These are phyloP conservation scores for Pseudomassariella vexata DNA, from an alignment of 2,329 filamentous ascomycete genomes.

Conservation along the genomic window DNA sequence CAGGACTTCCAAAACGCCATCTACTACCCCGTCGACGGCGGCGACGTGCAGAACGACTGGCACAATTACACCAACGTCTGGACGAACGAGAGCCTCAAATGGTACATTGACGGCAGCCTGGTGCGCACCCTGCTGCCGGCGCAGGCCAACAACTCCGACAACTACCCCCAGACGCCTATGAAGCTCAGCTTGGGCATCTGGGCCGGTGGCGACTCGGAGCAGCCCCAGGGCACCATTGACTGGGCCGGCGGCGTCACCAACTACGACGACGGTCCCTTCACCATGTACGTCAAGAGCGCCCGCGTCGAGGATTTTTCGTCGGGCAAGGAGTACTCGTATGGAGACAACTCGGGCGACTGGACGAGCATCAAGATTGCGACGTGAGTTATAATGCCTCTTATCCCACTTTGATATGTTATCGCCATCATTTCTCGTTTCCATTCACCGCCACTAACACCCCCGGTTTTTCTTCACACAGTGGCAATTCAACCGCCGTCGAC, in stretches of 20 bases:
- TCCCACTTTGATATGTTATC: too few species aligned
- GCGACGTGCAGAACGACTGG: conserved; percentile 52
- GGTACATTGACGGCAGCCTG: conserved; percentile 62
- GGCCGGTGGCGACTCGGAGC: conserved; percentile 52
- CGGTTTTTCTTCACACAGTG: conserved; percentile 22
- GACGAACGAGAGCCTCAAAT: conserved; percentile 62
- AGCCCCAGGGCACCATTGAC: conserved; percentile 52
- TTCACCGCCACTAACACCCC: background rate
- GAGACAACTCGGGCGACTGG: conserved; percentile 55
- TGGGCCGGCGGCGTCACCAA: conserved; percentile 69
- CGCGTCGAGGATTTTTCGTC: conserved; percentile 52
- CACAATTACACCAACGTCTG: conserved; percentile 76
- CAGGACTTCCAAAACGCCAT: conserved; percentile 57
- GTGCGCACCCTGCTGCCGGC: conserved; percentile 58
- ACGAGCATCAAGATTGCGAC: conserved; percentile 54
- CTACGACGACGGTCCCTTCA: conserved; percentile 61
- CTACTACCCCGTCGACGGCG: conserved; percentile 49
- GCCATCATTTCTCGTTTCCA: background rate
- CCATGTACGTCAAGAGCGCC: conserved; percentile 65
- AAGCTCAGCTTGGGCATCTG: conserved; percentile 62
- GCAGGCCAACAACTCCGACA: conserved; percentile 55
- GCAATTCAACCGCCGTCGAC: conserved; percentile 48
- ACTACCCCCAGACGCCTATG: conserved; percentile 75
- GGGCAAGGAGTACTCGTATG: conserved; percentile 60
- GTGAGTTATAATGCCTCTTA: conserved; percentile 35